phyloP scores from a whole-genome alignment of 1,284 basidiomycete species.

The Irpex lacteus region DNA sequence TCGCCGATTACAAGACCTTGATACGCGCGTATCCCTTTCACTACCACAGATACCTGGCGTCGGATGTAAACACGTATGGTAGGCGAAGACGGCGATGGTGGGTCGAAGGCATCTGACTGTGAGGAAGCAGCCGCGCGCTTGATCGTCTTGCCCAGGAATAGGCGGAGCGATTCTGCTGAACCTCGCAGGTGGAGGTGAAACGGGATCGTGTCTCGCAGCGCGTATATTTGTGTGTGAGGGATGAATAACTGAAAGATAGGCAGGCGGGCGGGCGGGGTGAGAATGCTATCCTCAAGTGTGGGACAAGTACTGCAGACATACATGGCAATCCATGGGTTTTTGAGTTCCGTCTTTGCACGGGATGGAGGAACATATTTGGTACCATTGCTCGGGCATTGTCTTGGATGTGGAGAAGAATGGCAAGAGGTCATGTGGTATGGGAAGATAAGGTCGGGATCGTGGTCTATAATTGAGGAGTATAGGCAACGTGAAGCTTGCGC shows the following conservation, averaged over 20 bases:
- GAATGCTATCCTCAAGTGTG: too few species aligned
- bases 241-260: conserved; percentile 40
- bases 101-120: background rate
- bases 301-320: conserved; percentile 23
- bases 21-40: conserved; percentile 30
- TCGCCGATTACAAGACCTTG: conserved; percentile 36
- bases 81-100: background rate
- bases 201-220: conserved; percentile 51
- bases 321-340: conserved; percentile 42
- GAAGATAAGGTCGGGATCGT: conserved; percentile 48
- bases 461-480: conserved; percentile 44
- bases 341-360: conserved; percentile 28
- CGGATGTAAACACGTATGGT: conserved; percentile 38
- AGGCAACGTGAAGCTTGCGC: conserved; percentile 26
- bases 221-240: conserved; percentile 51
- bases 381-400: conserved; percentile 60
- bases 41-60: conserved; percentile 36
- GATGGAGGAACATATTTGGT: conserved; percentile 45
- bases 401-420: conserved; percentile 50
- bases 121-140: background rate
- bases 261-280: background rate
- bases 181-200: conserved; percentile 62
- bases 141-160: conserved; percentile 30
- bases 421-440: conserved; percentile 28
- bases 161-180: conserved; percentile 36